Percentiles rank a stretch among this genome's conserved stretches.
These are phyloP conservation scores for Fusarium sp. DNA, from an alignment of 2,329 filamentous ascomycete genomes.

Conservation along the genomic window DNA sequence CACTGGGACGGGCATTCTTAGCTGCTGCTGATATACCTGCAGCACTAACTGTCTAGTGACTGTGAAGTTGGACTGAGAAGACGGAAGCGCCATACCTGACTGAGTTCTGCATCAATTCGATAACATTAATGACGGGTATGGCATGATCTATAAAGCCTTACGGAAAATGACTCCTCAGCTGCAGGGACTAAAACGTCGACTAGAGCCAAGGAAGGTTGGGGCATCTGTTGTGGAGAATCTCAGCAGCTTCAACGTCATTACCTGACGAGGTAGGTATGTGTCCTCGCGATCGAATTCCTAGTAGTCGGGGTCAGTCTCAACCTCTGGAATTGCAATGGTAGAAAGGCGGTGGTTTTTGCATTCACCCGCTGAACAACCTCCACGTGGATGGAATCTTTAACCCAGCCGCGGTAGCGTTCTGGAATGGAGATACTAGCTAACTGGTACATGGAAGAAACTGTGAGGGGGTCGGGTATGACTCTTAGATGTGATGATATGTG, in stretches of 20 bases:
- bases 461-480: too few species aligned
- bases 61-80: not conserved
- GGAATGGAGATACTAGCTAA: constrained; percentile 25
- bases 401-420: not conserved
- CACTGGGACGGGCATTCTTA: not conserved
- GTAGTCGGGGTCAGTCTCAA: not conserved
- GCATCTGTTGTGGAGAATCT: not conserved
- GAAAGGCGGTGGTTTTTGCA: not conserved
- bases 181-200: not conserved
- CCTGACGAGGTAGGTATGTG: not conserved
- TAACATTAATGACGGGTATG: not conserved
- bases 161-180: not conserved
- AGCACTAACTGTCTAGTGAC: not conserved
- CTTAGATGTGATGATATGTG: too few species aligned
- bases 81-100: not conserved
- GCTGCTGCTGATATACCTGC: not conserved
- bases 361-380: not conserved
- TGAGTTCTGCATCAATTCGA: not conserved
- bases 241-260: not conserved
- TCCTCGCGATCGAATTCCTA: not conserved
- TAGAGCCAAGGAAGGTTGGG: not conserved
- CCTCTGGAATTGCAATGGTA: not conserved
- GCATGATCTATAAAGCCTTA: not conserved
- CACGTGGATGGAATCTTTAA: constrained; percentile 7
- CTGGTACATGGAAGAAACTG: constrained; percentile 38